Evolutionary conservation across 2,329 filamentous ascomycete species (phyloP), one percentile per base, ranked within the genome.

Genomic region (Pestalotiopsis sp.): DNA sequence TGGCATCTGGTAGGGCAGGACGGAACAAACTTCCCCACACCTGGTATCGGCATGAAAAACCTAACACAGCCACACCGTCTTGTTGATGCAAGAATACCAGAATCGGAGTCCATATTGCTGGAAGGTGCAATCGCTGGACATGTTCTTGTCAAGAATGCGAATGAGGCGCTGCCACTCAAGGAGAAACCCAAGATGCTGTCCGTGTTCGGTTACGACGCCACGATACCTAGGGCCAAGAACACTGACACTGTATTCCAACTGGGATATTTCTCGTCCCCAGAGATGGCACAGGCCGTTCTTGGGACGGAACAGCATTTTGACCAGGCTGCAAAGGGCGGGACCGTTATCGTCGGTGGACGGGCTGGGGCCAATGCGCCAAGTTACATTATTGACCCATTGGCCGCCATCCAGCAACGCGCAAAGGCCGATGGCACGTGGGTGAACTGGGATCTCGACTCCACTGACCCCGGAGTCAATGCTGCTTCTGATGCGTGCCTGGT

Each of bases 131-230:
- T 88, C n/a, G 82, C 87, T 7, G 86, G 88, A 4, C 92, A 91
- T 64, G 91, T 94, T 30, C 83, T 97, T 0, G 82, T 97, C 65
- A 97, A 97, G 82, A 96, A 97, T 77, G 81, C 80, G 2, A 83
- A 85, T 59, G 83, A 83, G 7, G 81, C 85, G 0, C 80, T 95
- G 6, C 93, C 93, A 0, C 83, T 95, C 44, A 77, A 74, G 64
- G 86, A 84, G 66, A 82, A 83, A 67, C 89, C 82, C 5, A 78
- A 80, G 65, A 83, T 87, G 77, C 70, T 91, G 81, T 85, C 88
- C 73, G 78, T 91, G 74, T 84, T 89, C 81, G 80, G 91, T 72
- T 82, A 89, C 83, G 81, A 92, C 86, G 94, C 94, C 3, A 81
- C 81, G 0, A 73, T 82, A 0, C 74, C 81, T 0, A 75, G 76